Evolutionary conservation across 2,329 filamentous ascomycete genomes (phyloP), one percentile per base, ranked within the genome.

Genomic region (Sphaceloma murrayae): DNA sequence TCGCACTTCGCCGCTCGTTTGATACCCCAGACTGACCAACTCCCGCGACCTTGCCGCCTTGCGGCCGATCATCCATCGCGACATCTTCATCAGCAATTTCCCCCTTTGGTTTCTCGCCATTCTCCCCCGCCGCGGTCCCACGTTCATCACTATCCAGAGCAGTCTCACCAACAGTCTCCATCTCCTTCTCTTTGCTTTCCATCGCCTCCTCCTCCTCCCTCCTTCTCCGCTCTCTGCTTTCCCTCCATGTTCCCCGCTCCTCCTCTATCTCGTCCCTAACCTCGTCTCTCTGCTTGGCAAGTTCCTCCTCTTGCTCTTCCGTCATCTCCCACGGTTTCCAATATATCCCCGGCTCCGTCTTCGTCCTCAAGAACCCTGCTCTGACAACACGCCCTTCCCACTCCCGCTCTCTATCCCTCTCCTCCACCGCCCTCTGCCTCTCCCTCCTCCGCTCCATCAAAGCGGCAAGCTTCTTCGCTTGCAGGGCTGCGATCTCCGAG

Each of bases 341-440:
- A 14, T 29, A 34, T 17, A 45, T 18, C 21, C 42, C 17, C 13
- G 4, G 18, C 19, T 24, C n/a, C 2, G 29, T 27, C 11, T 24
- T 13, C 31, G 42, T 45, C 11, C 5, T 22, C 18, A 43, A 13
- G 17, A 14, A 73, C 64, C 42, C 66, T n/a, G 18, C 30, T 9
- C 42, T 45, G 10, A 10, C 10, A 10, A 29, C 17, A 13, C 19
- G 24, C 6, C 17, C 18, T n/a, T 34, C 42, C 42, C 31, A 32
- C 30, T 29, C 42, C 19, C 42, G 34, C 42, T 34, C 22, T 21
- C 18, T 36, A 17, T 45, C 32, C 32, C 42, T 36, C 55, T 77
- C 74, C 32, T 80, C 77, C 42, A 78, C 65, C 55, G 75, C 79
- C 63, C 80, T 78, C 46, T 74, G 73, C 59, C 77, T 77, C 54